phyloP scores from a whole-genome alignment of 805 yeast species.

The Yamadazyma olivae region DNA sequence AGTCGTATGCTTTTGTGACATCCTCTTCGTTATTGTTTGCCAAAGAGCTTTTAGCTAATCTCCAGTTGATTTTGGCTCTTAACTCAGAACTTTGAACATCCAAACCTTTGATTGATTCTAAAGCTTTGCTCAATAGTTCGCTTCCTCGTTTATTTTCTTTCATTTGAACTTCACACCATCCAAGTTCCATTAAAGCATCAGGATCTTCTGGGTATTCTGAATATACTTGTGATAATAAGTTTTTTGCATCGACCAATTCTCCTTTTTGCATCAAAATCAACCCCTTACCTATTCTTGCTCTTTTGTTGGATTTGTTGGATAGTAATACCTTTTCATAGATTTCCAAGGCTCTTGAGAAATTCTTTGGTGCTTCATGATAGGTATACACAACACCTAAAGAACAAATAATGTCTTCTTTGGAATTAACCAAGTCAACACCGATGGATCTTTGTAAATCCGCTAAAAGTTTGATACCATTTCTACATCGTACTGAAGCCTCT shows the following conservation, averaged over 20 bases:
- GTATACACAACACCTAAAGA: slow-evolving; percentile 75
- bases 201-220: slow-evolving; percentile 46
- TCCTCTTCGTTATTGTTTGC: not conserved
- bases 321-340: slow-evolving; percentile 62
- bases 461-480: slow-evolving; percentile 54
- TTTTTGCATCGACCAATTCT: slow-evolving; percentile 52
- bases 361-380: slow-evolving; percentile 86
- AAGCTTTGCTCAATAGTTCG: slow-evolving; percentile 41
- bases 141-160: slow-evolving; percentile 53
- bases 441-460: slow-evolving; percentile 45
- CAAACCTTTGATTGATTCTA: slow-evolving; percentile 44
- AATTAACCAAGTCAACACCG: slow-evolving; percentile 46
- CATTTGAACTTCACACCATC: slow-evolving; percentile 72
- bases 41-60: slow-evolving; percentile 66
- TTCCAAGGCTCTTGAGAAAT: slow-evolving; percentile 69
- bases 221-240: slow-evolving; percentile 50
- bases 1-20: slow-evolving; percentile 45
- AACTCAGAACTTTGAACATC: slow-evolving; percentile 52
- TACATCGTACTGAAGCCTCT: slow-evolving; percentile 57
- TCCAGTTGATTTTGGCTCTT: slow-evolving; percentile 65
- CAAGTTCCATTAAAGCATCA: slow-evolving; percentile 63
- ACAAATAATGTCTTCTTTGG: slow-evolving; percentile 59
- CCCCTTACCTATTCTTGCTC: slow-evolving; percentile 80
- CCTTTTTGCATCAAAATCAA: slow-evolving; percentile 68
- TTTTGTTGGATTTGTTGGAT: slow-evolving; percentile 42